Evolutionary conservation across 768 basidiomycete species (phyloP).

Genomic region (Boletus rubroflammeus): DNA sequence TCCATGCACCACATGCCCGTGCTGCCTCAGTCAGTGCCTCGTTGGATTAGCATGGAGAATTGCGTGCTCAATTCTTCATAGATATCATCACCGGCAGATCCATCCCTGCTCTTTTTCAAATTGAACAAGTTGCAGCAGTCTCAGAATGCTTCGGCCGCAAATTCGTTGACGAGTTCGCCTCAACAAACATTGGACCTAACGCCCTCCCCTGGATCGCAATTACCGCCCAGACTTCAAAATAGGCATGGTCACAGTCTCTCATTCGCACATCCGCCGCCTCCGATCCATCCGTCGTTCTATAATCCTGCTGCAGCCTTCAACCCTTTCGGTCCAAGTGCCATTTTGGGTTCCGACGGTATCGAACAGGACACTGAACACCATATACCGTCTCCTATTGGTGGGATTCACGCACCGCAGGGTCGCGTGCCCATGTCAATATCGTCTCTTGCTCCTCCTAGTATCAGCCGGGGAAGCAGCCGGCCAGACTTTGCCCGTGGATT

Average conservation of each 20-base stretch:
- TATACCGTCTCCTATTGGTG: slow-evolving; percentile 24
- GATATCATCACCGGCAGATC: slow-evolving; percentile 92
- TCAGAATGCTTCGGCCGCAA: slow-evolving; percentile 47
- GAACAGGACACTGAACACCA: slow-evolving; percentile 26
- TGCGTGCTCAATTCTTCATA: slow-evolving; percentile 27
- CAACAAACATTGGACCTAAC: slow-evolving; percentile 53
- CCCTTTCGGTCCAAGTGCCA: slow-evolving; percentile 60
- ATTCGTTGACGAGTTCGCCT: slow-evolving; percentile 63
- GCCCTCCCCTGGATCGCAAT: slow-evolving; percentile 46
- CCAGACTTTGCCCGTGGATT: slow-evolving; percentile 79
- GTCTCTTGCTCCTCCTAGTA: slow-evolving; percentile 44
- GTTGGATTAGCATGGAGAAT: slow-evolving; percentile 18
- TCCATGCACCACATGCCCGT: slow-evolving; percentile 74
- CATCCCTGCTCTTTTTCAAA: slow-evolving; percentile 75
- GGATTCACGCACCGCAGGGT: slow-evolving; percentile 53
- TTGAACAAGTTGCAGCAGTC: slow-evolving; percentile 80
- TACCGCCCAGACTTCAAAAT: slow-evolving; percentile 42
- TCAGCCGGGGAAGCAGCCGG: slow-evolving; percentile 45
- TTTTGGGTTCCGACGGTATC: slow-evolving; percentile 50
- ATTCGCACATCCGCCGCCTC: slow-evolving; percentile 53
- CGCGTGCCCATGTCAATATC: slow-evolving; percentile 45
- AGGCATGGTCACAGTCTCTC: slow-evolving; percentile 76
- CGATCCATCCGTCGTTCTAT: slow-evolving; percentile 31
- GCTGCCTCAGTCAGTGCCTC: slow-evolving; percentile 70
- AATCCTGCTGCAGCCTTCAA: slow-evolving; percentile 48